Evolutionary conservation across 345 rosid genomes (phyloP), one percentile per base, ranked within the genome.

Genomic region (Psidium friedrichsthalianum): DNA sequence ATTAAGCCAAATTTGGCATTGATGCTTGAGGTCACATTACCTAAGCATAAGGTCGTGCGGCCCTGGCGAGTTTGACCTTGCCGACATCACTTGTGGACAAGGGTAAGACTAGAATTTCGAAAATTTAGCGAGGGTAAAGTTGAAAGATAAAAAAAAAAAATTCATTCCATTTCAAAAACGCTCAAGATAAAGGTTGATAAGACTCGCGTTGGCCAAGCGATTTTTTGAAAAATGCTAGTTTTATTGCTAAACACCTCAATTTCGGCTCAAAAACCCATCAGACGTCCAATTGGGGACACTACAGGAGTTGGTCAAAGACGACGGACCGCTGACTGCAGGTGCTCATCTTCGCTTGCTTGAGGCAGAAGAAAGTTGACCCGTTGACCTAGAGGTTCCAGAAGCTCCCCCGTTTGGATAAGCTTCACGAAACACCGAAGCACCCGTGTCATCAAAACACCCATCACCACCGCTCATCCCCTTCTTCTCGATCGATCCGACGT

Each of bases 61-160:
- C 21, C 74, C 11, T 3, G 5, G 5, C 4, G 74, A 61, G 11
- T 18, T 54, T 14, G 74, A 32, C 40, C 74, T 61, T 3, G 9
- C 1, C 1, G 0, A 12, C 4, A 1, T 59, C 5, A 9, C 40
- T 3, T 0, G 11, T 29, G 22, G 6, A 2, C 2, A 11, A 61
- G 42, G 10, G 40, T 29, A 27, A 15, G 15, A 14, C 15, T 61
- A 10, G 4, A 29, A 61, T 42, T 42, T 42, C 44, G 44, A 6
- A 42, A 42, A 42, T 42, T 42, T 42, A 4, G 44, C 6, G 44
- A 42, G 44, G 44, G 44, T 42, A 4, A 42, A 42, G 44, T 42
- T 4, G 5, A 42, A 6, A 42, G 44, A 42, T 36, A 36, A 36
- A 36, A 6, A 42, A 42, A 42, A 42, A 42, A 42, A 42, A 42